Evolutionary conservation across 768 basidiomycete genomes (phyloP).

Genomic region (Mrakia gelida): DNA sequence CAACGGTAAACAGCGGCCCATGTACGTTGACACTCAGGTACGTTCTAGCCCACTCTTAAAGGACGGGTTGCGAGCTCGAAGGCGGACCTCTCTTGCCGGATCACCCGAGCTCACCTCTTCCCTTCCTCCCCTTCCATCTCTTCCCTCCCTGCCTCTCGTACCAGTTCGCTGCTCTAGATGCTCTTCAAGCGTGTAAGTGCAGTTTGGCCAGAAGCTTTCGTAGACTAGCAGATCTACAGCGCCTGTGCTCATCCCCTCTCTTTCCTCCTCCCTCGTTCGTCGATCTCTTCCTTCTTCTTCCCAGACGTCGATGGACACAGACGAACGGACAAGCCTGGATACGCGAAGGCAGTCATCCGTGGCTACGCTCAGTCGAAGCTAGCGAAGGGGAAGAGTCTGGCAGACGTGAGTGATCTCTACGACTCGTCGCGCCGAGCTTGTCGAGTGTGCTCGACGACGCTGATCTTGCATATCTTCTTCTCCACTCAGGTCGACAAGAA

Average conservation of each 20-base stretch:
- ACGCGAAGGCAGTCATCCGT: background rate
- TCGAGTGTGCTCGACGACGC: background rate
- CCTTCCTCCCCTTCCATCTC: background rate
- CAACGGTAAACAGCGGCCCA: background rate
- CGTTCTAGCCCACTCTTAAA: background rate
- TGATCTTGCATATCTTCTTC: background rate
- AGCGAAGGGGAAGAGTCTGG: background rate
- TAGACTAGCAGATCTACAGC: too few relatives aligned
- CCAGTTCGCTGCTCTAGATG: background rate
- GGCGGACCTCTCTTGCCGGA: background rate
- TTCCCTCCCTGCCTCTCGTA: background rate
- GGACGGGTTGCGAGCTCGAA: background rate
- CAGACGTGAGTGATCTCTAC: background rate
- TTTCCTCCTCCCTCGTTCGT: background rate
- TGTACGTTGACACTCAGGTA: background rate
- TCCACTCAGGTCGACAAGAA: background rate
- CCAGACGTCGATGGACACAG: background rate
- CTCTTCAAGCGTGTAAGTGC: background rate
- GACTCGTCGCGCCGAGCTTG: too few relatives aligned
- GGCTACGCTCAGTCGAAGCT: background rate
- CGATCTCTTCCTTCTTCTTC: background rate
- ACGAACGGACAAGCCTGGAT: background rate
- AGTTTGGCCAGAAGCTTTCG: background rate
- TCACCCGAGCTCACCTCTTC: background rate
- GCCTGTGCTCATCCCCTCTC: too few relatives aligned